phyloP scores from a whole-genome alignment of 1,284 basidiomycete species.

The Ceraceosorus bombacis region DNA sequence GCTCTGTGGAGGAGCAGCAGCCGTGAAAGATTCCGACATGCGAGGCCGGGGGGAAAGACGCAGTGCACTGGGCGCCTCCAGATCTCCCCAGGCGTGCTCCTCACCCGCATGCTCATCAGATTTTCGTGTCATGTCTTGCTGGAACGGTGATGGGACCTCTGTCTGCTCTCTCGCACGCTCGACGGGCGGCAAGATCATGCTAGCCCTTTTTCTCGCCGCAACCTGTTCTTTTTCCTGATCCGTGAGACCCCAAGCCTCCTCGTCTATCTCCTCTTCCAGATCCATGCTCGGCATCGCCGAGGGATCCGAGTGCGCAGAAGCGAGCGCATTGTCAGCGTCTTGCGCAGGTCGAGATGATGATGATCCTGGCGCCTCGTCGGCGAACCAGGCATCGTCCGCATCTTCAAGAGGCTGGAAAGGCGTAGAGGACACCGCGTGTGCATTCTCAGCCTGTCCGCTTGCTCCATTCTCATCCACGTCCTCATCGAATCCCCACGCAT shows the following conservation, averaged over 20 bases:
- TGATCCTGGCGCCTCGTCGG: background rate
- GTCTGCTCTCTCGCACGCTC: background rate
- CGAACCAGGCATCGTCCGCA: slow-evolving; percentile 11
- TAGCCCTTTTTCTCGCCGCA: too few relatives aligned
- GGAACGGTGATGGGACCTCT: background rate
- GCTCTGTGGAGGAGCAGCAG: background rate
- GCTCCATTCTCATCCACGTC: slow-evolving; percentile 10
- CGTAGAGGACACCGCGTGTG: background rate
- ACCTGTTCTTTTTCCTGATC: slow-evolving; percentile 18
- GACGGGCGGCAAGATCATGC: background rate
- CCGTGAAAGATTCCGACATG: too few relatives aligned
- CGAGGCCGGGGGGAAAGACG: too few relatives aligned
- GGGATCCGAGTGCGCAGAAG: background rate
- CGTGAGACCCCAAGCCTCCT: slow-evolving; percentile 31
- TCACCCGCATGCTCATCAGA: background rate
- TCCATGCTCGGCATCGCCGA: background rate
- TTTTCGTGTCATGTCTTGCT: background rate
- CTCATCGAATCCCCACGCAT: slow-evolving; percentile 36
- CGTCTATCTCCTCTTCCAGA: slow-evolving; percentile 6
- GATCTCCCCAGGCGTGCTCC: too few relatives aligned
- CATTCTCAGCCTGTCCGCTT: background rate
- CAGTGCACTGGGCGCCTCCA: too few relatives aligned
- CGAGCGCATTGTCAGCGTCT: background rate
- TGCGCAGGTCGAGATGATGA: background rate
- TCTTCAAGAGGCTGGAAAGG: slow-evolving; percentile 1